phyloP scores from a whole-genome alignment of 352 stramenopile species.

The Phytophthora brassicae region DNA sequence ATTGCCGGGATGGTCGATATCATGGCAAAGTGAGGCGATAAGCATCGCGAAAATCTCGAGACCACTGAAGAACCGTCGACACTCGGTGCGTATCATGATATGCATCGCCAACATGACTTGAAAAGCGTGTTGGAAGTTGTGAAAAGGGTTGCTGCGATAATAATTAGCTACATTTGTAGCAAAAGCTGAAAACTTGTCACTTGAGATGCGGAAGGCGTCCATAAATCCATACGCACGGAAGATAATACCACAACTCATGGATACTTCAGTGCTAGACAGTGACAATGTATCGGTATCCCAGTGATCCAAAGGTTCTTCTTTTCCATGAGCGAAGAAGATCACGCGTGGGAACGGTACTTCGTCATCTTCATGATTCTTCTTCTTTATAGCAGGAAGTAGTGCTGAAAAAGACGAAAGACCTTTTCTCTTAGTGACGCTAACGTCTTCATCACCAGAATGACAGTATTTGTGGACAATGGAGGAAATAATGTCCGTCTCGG shows the following conservation, averaged over 20 bases:
- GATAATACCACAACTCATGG: conserved; percentile 44
- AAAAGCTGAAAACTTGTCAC: conserved; percentile 57
- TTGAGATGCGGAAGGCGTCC: conserved; percentile 52
- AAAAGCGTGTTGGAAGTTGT: conserved; percentile 82
- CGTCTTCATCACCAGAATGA: conserved; percentile 19
- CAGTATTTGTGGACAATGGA: conserved; percentile 65
- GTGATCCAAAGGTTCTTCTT: conserved; percentile 50
- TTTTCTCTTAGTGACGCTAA: conserved; percentile 17
- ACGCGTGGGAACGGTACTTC: conserved; percentile 58
- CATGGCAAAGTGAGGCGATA: conserved; percentile 71
- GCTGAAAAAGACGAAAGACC: conserved; percentile 19
- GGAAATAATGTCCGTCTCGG: conserved; percentile 60
- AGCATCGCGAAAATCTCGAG: conserved; percentile 79
- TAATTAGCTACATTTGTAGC: conserved; percentile 61
- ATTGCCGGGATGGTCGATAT: conserved; percentile 83
- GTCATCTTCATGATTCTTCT: conserved; percentile 56
- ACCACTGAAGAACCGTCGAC: conserved; percentile 58
- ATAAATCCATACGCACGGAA: conserved; percentile 59
- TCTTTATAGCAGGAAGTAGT: conserved; percentile 35
- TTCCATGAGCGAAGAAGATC: conserved; percentile 42
- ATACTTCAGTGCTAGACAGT: conserved; percentile 42
- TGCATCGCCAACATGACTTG: conserved; percentile 66
- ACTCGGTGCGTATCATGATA: conserved; percentile 56
- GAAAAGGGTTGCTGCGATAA: conserved; percentile 77
- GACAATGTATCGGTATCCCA: conserved; percentile 54